Base-by-base conservation (phyloP, 306 rosid species). In the Inga oerstediana region DNA sequence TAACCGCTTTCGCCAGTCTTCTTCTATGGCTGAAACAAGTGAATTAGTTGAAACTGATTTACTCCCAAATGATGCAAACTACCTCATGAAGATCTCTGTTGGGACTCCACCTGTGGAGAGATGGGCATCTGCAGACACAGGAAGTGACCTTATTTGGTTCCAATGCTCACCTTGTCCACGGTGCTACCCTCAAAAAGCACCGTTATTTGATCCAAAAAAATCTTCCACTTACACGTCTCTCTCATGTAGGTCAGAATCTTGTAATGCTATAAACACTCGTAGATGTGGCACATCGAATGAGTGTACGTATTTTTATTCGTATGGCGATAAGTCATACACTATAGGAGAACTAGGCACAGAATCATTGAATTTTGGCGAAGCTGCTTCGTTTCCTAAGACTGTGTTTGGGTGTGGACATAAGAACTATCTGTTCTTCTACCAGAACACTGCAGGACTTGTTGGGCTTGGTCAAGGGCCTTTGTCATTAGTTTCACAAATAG, bases 141-240 rank as follows among this genome's bases (percentile, higher is more conserved):
- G 81, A 10, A 82, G 88, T 58, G 79, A 86, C 16, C 86, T 85
- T 2, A 12, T 46, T 32, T 85, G 85, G 85, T 46, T 85, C 9
- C 88, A 81, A 66, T 81, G 85, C 43, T 54, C 44, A 14, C 88
- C 83, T 52, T 85, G 88, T 73, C 0, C 2, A 0, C 3, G 1
- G 0, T 86, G 88, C 20, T 74, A 56, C 4, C 45, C 69, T 0
- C 85, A 85, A 74, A 14, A 78, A 11, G 15, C 46, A 5, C 78
- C 83, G 3, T 4, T 82, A 0, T 86, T 54, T 58, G 75, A 82
- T 8, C 85, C 78, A 14, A 12, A 0, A 4, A 41, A 35, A 0
- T 86, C 88, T 17, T 82, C 88, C 2, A 67, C 86, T 3, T 82
- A 34, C 70, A 5, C 0, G 17, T 0, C 0, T 0, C 4, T 10